phyloP scores from a whole-genome alignment of 345 rosid species.

The Camelina neglecta region DNA sequence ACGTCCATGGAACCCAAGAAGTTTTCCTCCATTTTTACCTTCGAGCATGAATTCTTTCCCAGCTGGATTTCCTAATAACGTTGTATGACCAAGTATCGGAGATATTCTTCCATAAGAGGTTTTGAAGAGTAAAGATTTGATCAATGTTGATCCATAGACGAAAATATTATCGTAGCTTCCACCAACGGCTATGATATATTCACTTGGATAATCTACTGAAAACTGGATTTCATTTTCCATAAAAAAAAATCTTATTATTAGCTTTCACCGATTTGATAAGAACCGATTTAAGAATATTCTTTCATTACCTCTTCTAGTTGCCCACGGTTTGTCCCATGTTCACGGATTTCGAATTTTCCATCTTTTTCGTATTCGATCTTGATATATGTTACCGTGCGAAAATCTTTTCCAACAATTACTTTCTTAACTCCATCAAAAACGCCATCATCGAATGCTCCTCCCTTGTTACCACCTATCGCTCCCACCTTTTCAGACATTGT shows the following conservation, averaged over 20 bases:
- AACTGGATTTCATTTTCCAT: conserved; percentile 33
- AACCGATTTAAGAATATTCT: neutral
- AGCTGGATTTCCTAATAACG: neutral
- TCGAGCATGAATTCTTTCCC: conserved; percentile 31
- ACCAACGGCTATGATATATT: conserved; percentile 38
- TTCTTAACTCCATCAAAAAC: conserved; percentile 39
- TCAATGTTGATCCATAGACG: neutral
- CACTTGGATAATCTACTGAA: conserved; percentile 39
- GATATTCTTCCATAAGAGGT: conserved; percentile 25
- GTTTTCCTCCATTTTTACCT: conserved; percentile 35
- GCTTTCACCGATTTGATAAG: neutral
- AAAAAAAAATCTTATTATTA: neutral
- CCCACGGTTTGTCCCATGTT: conserved; percentile 24
- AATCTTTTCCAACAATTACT: conserved; percentile 24
- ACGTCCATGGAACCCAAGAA: conserved; percentile 42
- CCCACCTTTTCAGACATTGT: conserved; percentile 33
- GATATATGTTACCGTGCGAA: neutral
- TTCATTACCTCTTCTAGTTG: conserved; percentile 17
- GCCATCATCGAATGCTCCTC: conserved; percentile 31
- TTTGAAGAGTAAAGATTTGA: conserved; percentile 30
- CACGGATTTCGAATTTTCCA: conserved; percentile 28
- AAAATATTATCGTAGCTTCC: conserved; percentile 22
- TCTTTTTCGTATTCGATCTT: conserved; percentile 38
- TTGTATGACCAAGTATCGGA: conserved; percentile 2
- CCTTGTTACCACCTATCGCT: conserved; percentile 3